Conservation (phyloP, 306 rosid species). For the Glycine latifolia region DNA sequence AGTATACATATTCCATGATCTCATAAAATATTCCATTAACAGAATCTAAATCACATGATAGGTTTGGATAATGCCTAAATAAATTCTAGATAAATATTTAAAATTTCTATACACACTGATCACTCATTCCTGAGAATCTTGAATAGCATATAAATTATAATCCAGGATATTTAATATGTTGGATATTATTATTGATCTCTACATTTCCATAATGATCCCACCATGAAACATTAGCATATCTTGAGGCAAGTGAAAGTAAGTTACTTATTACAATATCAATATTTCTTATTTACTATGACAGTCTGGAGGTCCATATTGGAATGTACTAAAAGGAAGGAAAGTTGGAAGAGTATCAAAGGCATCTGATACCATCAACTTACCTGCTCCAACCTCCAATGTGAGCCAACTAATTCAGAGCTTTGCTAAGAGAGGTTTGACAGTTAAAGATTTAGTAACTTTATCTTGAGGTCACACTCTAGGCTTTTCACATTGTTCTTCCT, state of each 20-base stretch:
- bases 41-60: conserved; percentile 10
- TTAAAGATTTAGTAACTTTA: conserved; percentile 71
- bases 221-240: conserved; percentile 41
- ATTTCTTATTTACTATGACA: conserved; percentile 30
- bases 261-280: neutral
- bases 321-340: conserved; percentile 77
- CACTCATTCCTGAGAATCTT: neutral
- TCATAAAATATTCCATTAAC: neutral
- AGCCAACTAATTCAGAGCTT: conserved; percentile 72
- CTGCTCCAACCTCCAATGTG: conserved; percentile 70
- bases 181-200: conserved; percentile 17
- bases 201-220: conserved; percentile 24
- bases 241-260: neutral
- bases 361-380: conserved; percentile 68
- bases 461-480: conserved; percentile 89
- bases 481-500: conserved; percentile 82
- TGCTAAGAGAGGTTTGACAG: conserved; percentile 69
- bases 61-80: conserved; percentile 13
- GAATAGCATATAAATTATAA: neutral
- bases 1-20: conserved; percentile 2
- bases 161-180: conserved; percentile 19
- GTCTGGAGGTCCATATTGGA: conserved; percentile 90
- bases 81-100: conserved; percentile 18
- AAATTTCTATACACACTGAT: conserved; percentile 5
- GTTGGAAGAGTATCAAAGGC: conserved; percentile 78